Percentiles rank a stretch among this genome's conserved stretches.
Conservation (phyloP, 2,329 filamentous ascomycete species). For the Trichothecium roseum region DNA sequence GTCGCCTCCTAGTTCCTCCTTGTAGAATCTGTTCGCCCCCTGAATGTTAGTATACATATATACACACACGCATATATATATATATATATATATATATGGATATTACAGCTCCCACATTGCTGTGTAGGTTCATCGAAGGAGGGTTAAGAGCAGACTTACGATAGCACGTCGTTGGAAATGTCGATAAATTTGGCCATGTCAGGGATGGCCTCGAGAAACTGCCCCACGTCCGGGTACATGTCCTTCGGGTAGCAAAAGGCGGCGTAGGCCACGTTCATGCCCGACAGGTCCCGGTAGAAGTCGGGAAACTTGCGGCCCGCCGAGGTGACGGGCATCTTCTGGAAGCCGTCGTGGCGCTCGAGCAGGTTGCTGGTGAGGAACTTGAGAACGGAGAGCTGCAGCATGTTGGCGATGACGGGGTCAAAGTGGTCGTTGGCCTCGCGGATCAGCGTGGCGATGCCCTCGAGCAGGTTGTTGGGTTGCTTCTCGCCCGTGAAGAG, state of each 20-base stretch:
- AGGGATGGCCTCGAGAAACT: constrained; percentile 11
- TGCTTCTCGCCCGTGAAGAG: constrained; percentile 11
- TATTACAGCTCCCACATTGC: too few species aligned
- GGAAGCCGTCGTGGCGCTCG: constrained; percentile 11
- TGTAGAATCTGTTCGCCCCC: constrained; percentile 13
- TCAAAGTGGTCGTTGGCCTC: constrained; percentile 11
- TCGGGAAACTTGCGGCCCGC: constrained; percentile 9
- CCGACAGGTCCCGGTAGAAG: constrained; percentile 10
- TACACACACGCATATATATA: neutral
- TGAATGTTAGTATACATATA: neutral
- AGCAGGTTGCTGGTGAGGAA: constrained; percentile 12
- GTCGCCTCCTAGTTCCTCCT: constrained; percentile 10
- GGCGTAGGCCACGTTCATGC: constrained; percentile 11
- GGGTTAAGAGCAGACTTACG: constrained; percentile 6
- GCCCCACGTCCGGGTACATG: constrained; percentile 8
- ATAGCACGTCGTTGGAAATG: constrained; percentile 12
- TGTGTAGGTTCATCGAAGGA: too few species aligned
- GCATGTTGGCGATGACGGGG: constrained; percentile 8
- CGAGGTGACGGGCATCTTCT: constrained; percentile 7
- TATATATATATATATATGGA: too few species aligned
- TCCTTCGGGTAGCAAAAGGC: constrained; percentile 12
- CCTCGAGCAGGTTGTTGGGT: constrained; percentile 10
- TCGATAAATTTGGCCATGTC: constrained; percentile 12
- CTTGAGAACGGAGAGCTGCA: constrained; percentile 11
- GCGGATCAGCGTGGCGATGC: constrained; percentile 5